Evolutionary conservation across 305 asterid genomes (phyloP).

Genomic region (Rubia occidens): DNA sequence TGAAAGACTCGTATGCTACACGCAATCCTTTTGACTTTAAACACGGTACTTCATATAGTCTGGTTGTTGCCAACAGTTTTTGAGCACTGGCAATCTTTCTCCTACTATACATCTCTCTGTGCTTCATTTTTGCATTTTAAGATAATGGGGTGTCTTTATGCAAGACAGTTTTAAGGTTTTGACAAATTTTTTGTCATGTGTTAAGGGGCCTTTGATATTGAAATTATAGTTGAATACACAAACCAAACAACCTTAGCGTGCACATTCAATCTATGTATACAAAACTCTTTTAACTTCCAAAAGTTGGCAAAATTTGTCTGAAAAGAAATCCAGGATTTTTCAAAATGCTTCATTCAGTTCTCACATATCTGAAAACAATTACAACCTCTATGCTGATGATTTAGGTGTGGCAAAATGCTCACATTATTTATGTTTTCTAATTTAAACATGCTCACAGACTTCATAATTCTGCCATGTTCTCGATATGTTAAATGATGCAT

Average conservation of each 20-base stretch:
- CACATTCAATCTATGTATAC: neutral
- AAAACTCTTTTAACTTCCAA: neutral
- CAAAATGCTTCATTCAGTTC: neutral
- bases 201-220: neutral
- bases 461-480: neutral
- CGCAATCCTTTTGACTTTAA: conserved; percentile 85
- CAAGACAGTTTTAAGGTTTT: too few species aligned
- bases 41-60: conserved; percentile 34
- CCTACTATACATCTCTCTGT: neutral
- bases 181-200: too few species aligned
- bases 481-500: neutral
- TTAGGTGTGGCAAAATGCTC: neutral
- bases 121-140: neutral
- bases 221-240: neutral
- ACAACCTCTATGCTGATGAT: neutral
- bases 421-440: neutral
- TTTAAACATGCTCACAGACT: neutral
- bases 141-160: neutral
- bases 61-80: neutral
- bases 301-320: neutral
- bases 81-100: conserved; percentile 4
- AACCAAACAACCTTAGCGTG: neutral
- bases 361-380: neutral
- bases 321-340: neutral
- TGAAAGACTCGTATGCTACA: conserved; percentile 64